Base-by-base conservation (phyloP, 2,329 filamentous ascomycete species). In the Westerdykella ornata region DNA sequence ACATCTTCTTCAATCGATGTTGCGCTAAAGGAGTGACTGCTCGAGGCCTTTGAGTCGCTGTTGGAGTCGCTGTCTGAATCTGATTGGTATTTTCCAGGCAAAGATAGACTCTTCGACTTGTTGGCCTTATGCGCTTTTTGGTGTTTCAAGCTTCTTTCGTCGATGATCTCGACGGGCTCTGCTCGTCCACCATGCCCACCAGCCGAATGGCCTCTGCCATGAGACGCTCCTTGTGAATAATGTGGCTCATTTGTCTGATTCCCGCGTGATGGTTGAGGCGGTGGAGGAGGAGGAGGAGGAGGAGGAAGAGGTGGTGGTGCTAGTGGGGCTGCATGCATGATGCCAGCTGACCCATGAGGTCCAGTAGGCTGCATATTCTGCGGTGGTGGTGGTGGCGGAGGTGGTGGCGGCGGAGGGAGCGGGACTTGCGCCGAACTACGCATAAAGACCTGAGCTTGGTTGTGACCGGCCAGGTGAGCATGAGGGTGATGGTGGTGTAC, bases 1-100 rank as follows among this genome's bases (percentile, higher is more conserved):
- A 44, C 43, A 13, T 46, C 52, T 8, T 49, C 42, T 13, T 59
- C 56, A 14, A 59, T 46, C n/a, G 51, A 45, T 22, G 39, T 44
- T 16, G 44, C 45, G 14, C 41, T 48, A 17, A 48, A 36, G 13
- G 39, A 47, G n/a, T 45, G 47, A 28, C 49, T 51, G 11, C 42
- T 39, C 1, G 49, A 51, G 30, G 46, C 49, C 0, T 51, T 47
- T 26, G 44, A 47, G 9, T 53, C 48, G 1, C 48, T 56, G 4
- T 48, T 52, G 1, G 51, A 52, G 14, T 44, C 47, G 15, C 5
- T 22, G n/a, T 43, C 41, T 2, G 39, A 44, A 3, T 35, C 35
- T 1, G 22, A 34, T 5, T 44, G 35, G 15, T 7, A 16, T 39
- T 17, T 44, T 54, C 12, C 45, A 36, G 5, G 30, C 13, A 13